These are phyloP conservation scores for Barnettozyma siamensis DNA, from an alignment of 805 yeast species.

Conservation along the genomic window DNA sequence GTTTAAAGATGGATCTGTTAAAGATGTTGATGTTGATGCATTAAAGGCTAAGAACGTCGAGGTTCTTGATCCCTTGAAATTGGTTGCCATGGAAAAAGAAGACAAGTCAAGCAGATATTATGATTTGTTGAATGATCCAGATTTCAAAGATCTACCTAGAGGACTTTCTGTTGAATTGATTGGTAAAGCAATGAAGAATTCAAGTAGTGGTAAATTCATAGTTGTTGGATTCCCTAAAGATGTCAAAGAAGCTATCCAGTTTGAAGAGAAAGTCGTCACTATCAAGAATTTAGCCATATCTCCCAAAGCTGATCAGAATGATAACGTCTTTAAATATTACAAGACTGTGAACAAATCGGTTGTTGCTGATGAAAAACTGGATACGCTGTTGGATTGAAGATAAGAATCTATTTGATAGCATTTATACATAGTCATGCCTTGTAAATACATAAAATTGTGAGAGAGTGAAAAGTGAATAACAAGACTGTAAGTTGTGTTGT, in stretches of 20 bases:
- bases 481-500: no score
- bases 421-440: not conserved
- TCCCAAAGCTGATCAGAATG: constrained; percentile 24
- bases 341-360: constrained; percentile 55
- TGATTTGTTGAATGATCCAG: constrained; percentile 39
- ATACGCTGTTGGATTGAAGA: not conserved
- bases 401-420: not conserved
- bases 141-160: constrained; percentile 26
- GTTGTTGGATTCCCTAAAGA: constrained; percentile 55
- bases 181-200: constrained; percentile 25
- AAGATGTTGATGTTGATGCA: constrained; percentile 14
- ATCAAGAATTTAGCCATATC: constrained; percentile 34
- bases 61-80: constrained; percentile 44
- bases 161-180: constrained; percentile 32
- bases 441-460: not conserved
- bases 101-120: constrained; percentile 43
- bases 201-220: constrained; percentile 32
- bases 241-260: constrained; percentile 62
- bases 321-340: constrained; percentile 58
- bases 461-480: not conserved
- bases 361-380: not conserved
- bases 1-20: constrained; percentile 24
- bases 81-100: constrained; percentile 37
- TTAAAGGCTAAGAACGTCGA: constrained; percentile 18
- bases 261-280: constrained; percentile 63